phyloP scores from a whole-genome alignment of 768 basidiomycete species.

The Boletus bicolor region DNA sequence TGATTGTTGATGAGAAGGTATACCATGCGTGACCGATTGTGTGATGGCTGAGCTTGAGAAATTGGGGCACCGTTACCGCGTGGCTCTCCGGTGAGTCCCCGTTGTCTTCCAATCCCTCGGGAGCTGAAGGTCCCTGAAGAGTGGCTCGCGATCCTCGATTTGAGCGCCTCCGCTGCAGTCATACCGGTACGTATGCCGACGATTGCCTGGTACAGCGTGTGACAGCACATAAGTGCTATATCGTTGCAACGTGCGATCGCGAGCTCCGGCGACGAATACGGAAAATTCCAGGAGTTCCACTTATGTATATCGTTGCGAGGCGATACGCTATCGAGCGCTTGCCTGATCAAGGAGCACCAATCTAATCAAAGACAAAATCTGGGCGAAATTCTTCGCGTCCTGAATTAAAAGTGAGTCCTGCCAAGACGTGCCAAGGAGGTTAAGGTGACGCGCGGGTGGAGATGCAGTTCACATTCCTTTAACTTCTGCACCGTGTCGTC shows the following conservation, averaged over 20 bases:
- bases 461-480: background rate
- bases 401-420: background rate
- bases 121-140: conserved; percentile 41
- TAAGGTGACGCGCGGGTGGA: background rate
- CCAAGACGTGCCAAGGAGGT: background rate
- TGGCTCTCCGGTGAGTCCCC: conserved; percentile 78
- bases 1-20: conserved; percentile 52
- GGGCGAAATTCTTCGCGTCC: background rate
- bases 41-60: conserved; percentile 99
- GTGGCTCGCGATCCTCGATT: conserved; percentile 97
- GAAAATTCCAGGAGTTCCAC: conserved; percentile 87
- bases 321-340: conserved; percentile 93
- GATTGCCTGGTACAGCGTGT: conserved; percentile 98
- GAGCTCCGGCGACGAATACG: conserved; percentile 90
- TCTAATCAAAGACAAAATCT: conserved; percentile 27
- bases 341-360: conserved; percentile 90
- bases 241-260: conserved; percentile 97
- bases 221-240: conserved; percentile 91
- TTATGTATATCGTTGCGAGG: conserved; percentile 95
- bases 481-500: background rate
- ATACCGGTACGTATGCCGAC: conserved; percentile 97
- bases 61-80: conserved; percentile 90
- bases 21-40: conserved; percentile 98
- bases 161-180: conserved; percentile 88
- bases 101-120: background rate